Percentiles rank a stretch among this genome's conserved stretches.
Conservation (phyloP, 306 rosid species). For the Phaseolus lunatus region DNA sequence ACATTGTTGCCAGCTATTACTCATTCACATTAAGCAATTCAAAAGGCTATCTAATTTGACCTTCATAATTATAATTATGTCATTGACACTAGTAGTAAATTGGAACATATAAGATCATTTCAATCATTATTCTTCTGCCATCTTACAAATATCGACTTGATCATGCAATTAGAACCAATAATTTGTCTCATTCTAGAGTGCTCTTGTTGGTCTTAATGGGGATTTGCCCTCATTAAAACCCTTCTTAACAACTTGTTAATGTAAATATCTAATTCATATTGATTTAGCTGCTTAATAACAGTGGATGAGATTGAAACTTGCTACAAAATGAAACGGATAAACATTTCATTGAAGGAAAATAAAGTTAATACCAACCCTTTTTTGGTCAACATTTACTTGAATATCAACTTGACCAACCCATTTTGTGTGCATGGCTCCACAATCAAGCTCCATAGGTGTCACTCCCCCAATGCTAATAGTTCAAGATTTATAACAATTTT, state of each 20-base stretch:
- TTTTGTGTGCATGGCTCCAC: constrained; percentile 1
- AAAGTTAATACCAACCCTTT: not conserved
- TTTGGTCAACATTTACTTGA: not conserved
- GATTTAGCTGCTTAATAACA: not conserved
- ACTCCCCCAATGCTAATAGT: not conserved
- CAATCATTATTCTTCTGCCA: constrained; percentile 4
- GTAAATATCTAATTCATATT: not conserved
- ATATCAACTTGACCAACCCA: not conserved
- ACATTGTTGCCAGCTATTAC: constrained; percentile 32
- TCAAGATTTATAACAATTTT: not conserved
- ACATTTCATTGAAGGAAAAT: constrained; percentile 16
- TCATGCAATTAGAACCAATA: constrained; percentile 35
- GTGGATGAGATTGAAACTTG: constrained; percentile 1
- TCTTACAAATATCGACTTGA: constrained; percentile 42
- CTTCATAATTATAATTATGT: constrained; percentile 24
- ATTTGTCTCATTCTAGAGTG: constrained; percentile 3
- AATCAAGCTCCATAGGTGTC: no score
- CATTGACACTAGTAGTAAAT: constrained; percentile 22
- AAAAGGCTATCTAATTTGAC: constrained; percentile 19
- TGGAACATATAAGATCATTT: constrained; percentile 8
- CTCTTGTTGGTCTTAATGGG: not conserved
- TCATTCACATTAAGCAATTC: constrained; percentile 35
- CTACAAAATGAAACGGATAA: not conserved
- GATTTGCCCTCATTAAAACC: not conserved
- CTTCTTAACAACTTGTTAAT: not conserved